Base-by-base conservation (phyloP, 768 basidiomycete genomes). In the Mycena rebaudengoi region DNA sequence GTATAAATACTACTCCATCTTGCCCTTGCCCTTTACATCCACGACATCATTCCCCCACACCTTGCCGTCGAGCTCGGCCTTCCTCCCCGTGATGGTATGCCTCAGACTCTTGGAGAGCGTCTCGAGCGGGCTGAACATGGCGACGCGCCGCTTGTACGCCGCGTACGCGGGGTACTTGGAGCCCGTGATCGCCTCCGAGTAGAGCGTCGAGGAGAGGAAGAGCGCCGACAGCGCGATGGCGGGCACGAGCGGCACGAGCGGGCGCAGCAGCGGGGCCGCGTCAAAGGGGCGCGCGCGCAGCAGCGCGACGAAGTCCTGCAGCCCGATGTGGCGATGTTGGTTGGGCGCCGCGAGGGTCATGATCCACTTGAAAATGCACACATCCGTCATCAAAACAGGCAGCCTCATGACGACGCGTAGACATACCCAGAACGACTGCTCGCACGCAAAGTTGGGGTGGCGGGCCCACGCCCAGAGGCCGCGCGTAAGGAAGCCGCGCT, bases 371-470 rank as follows among this genome's bases (percentile, higher is more conserved):
- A 45, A 50, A 32, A 29, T n/a, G n/a, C n/a, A n/a, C 26, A 26
- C 7, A 45, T 29, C 21, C 67, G 59, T 50, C n/a, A 50, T n/a
- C n/a, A n/a, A n/a, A n/a, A n/a, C n/a, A n/a, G n/a, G n/a, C n/a
- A n/a, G n/a, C n/a, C n/a, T n/a, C n/a, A n/a, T n/a, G n/a, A n/a
- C n/a, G n/a, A n/a, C n/a, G n/a, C n/a, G n/a, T n/a, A n/a, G n/a
- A n/a, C 87, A 40, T 66, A 92, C 91, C 91, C 91, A 96, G 77
- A 96, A 95, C 16, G 79, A 75, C 75, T 96, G 95, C 74, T 99
- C 97, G 74, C 92, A 95, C 1, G 90, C 78, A 73, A 95, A 96
- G 75, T 99, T 99, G 33, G 97, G 96, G 75, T 99, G 97, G 16
- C 97, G 82, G 3, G 87, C 88, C 82, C 89, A 96, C 2, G 87